Base-by-base conservation (phyloP, 208 protist species). In the Zelonia costaricensis region DNA sequence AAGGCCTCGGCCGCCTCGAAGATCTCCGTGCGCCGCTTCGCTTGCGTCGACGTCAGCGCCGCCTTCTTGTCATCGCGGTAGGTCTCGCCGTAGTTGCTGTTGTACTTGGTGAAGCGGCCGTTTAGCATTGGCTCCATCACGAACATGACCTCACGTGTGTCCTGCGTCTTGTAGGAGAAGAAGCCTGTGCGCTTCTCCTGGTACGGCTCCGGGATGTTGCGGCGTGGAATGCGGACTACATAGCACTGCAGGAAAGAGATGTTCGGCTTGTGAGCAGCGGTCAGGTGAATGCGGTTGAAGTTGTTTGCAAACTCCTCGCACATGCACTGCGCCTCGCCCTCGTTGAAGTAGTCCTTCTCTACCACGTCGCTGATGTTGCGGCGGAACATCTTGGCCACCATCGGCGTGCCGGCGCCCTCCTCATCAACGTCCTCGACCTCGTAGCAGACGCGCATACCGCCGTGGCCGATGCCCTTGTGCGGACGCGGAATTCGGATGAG, bases 81-180 rank as follows among this genome's bases (percentile, higher is more conserved):
- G 18, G 63, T 78, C 51, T 89, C 73, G 9, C 89, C 89, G 74
- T 82, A 92, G 80, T 95, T 95, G 64, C 76, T 93, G 78, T 93
- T 95, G 80, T 95, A 91, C 78, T 95, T 95, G 54, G 83, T 91
- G 65, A 91, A 95, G 47, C 74, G 52, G 2, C 89, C 89, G 31
- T 58, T 74, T n/a, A 95, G 69, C 76, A 88, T 92, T n/a, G 86
- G 86, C 72, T 95, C 86, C 84, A 95, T 94, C 46, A 88, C 76
- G 48, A 94, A 89, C 59, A 91, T 70, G 3, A 92, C 69, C 59
- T 92, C 82, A 2, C 68, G 60, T 3, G 80, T 90, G 56, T 92
- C 83, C 28, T 80, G 74, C 7, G 80, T 90, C 48, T 75, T 76
- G 75, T 91, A 88, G 4, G 85, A 84, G 43, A 93, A 93, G 53